Evolutionary conservation across 768 basidiomycete genomes (phyloP).

Genomic region (Pleurotus tuoliensis): DNA sequence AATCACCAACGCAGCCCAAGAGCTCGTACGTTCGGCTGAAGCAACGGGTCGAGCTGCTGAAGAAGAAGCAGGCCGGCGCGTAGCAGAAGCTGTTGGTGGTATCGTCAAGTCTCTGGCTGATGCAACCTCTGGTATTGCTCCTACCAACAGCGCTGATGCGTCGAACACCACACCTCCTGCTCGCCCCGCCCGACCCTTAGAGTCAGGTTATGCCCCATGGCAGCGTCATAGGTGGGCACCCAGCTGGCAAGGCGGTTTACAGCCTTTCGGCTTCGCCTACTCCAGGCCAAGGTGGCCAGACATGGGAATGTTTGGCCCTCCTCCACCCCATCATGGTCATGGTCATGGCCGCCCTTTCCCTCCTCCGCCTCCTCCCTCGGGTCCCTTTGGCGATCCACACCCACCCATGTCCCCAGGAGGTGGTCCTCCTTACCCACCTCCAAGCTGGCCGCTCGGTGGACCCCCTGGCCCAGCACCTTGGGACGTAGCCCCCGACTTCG

Average conservation of each 20-base stretch:
- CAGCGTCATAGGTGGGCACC: conserved; percentile 9
- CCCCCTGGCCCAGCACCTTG: conserved; percentile 15
- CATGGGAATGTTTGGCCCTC: background rate
- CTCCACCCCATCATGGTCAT: conserved; percentile 13
- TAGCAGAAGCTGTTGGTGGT: conserved; percentile 59
- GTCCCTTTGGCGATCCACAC: conserved; percentile 7
- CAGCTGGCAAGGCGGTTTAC: conserved; percentile 6
- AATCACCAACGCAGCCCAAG: conserved; percentile 53
- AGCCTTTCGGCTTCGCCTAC: conserved; percentile 1
- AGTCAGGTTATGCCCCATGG: background rate
- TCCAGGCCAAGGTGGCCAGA: background rate
- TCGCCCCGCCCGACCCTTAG: conserved; percentile 4
- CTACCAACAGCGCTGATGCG: background rate
- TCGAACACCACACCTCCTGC: background rate
- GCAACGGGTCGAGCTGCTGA: conserved; percentile 49
- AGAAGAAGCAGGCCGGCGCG: conserved; percentile 59
- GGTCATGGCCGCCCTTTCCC: conserved; percentile 14
- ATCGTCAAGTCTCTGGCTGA: conserved; percentile 54
- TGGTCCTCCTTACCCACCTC: conserved; percentile 9
- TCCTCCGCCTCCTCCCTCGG: conserved; percentile 9
- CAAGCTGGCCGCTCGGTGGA: background rate
- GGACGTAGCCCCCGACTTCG: background rate
- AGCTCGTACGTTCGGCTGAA: conserved; percentile 37
- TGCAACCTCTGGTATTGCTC: background rate
- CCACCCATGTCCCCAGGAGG: conserved; percentile 1